A percentile compares a stretch with the other conserved stretches of the same genome.
Conservation (phyloP, 352 stramenopile genomes). For the Pythium diclinum region DNA sequence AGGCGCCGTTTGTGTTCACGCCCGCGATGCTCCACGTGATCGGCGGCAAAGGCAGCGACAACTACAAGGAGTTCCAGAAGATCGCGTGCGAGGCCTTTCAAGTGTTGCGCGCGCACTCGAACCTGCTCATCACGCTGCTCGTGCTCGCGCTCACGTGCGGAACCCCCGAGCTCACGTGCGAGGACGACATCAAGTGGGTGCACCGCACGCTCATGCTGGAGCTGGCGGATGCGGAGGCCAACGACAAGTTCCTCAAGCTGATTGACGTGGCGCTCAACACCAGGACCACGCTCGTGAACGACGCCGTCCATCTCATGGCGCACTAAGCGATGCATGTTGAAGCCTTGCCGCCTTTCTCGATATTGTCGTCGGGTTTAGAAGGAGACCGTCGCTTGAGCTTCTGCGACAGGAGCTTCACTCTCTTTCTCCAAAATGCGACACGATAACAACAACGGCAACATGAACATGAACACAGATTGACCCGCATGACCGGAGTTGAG, state of each 20-base stretch:
- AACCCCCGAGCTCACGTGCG: conserved; percentile 73
- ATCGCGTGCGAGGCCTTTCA: conserved; percentile 67
- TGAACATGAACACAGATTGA: not conserved
- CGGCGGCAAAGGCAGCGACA: conserved; percentile 67
- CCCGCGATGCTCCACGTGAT: conserved; percentile 86
- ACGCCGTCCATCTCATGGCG: conserved; percentile 83
- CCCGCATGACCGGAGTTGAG: no score
- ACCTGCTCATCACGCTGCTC: conserved; percentile 81
- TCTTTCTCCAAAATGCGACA: not conserved
- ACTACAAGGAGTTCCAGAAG: conserved; percentile 74
- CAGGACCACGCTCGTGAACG: conserved; percentile 79
- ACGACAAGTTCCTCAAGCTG: conserved; percentile 64
- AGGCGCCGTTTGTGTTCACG: conserved; percentile 91
- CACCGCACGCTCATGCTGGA: conserved; percentile 80
- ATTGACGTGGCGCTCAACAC: conserved; percentile 74
- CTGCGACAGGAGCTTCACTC: not conserved
- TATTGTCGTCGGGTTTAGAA: not conserved
- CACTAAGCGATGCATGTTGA: conserved; percentile 34
- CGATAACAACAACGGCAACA: not conserved
- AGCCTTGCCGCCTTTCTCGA: not conserved
- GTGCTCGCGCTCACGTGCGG: conserved; percentile 73
- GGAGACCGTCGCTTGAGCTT: not conserved
- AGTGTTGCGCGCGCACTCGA: conserved; percentile 68
- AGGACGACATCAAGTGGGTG: conserved; percentile 77
- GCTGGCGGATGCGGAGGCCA: conserved; percentile 57